phyloP scores from a whole-genome alignment of 2,329 filamentous ascomycete genomes.

The Stachybotrys elegans region DNA sequence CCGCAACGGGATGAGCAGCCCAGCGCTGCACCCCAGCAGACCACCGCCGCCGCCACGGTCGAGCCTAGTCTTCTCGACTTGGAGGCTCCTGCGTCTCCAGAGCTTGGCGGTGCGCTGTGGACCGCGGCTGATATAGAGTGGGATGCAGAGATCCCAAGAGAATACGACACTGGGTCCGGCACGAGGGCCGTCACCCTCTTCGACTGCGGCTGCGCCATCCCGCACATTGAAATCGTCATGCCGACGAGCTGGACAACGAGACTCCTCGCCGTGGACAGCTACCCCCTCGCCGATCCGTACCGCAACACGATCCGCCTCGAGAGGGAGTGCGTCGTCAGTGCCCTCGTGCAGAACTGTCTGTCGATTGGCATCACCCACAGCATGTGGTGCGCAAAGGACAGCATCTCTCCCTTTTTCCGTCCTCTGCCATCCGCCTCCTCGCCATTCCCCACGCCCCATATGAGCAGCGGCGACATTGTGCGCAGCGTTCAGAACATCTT shows the following conservation, averaged over 20 bases:
- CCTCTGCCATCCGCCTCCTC: constrained; percentile 9
- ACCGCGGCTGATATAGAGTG: too few relatives aligned
- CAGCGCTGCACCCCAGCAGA: too few relatives aligned
- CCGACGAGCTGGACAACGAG: background rate
- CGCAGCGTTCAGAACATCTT: constrained; percentile 14
- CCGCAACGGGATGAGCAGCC: too few relatives aligned
- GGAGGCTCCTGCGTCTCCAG: too few relatives aligned
- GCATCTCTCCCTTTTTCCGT: constrained; percentile 18
- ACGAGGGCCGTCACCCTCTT: too few relatives aligned
- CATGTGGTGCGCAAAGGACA: constrained; percentile 19
- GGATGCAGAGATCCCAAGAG: too few relatives aligned
- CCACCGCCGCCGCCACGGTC: too few relatives aligned
- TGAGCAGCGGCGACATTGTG: constrained; percentile 10
- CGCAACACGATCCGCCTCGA: constrained; percentile 21
- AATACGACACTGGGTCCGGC: too few relatives aligned
- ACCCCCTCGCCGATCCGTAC: constrained; percentile 11
- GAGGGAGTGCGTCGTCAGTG: constrained; percentile 16
- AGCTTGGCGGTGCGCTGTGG: too few relatives aligned
- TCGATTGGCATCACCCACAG: constrained; percentile 16
- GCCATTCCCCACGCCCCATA: background rate
- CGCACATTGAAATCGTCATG: background rate
- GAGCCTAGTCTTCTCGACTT: too few relatives aligned
- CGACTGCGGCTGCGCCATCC: constrained; percentile 3
- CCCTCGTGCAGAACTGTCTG: constrained; percentile 19
- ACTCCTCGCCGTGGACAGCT: background rate